A percentile compares a stretch with the other conserved stretches of the same genome.
These are phyloP conservation scores for Trametes cingulata DNA, from an alignment of 768 basidiomycete genomes.

Conservation along the genomic window DNA sequence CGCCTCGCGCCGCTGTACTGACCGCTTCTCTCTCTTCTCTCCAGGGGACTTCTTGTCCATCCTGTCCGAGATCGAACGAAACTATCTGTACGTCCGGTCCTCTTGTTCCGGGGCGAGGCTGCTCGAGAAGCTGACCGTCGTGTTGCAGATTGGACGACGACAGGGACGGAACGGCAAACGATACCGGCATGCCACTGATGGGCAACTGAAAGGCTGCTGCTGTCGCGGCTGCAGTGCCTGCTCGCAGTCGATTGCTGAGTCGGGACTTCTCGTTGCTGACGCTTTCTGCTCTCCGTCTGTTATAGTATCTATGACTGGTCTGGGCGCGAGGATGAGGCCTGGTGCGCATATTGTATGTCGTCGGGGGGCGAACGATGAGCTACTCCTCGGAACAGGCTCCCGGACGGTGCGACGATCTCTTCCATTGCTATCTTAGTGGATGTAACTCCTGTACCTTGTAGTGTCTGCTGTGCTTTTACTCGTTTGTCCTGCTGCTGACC, in stretches of 20 bases:
- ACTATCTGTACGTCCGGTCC: constrained; percentile 66
- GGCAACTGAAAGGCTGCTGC: constrained; percentile 22
- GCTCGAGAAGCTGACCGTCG: constrained; percentile 2
- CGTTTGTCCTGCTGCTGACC: not conserved
- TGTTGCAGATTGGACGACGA: constrained; percentile 64
- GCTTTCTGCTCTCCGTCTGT: not conserved
- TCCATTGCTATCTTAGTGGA: constrained; percentile 10
- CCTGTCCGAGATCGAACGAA: constrained; percentile 86
- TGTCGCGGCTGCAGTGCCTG: constrained; percentile 8
- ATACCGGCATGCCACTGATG: constrained; percentile 50
- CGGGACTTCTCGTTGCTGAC: constrained; percentile 8
- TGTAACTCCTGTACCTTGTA: constrained; percentile 5
- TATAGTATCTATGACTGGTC: constrained; percentile 7
- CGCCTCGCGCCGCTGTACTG: not conserved
- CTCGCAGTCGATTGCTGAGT: constrained; percentile 1
- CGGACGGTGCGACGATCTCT: constrained; percentile 10
- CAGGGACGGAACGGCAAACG: constrained; percentile 60
- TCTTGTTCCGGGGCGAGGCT: not conserved
- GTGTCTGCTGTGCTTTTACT: not conserved
- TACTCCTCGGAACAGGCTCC: constrained; percentile 5
- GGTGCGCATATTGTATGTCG: not conserved
- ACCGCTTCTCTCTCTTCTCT: constrained; percentile 3
- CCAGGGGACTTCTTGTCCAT: constrained; percentile 92
- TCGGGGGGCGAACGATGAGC: not conserved
- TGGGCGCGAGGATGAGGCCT: not conserved